Percentiles rank a stretch among this genome's conserved stretches.
Conservation (phyloP, 2,329 filamentous ascomycete genomes). For the Chrysoporthe cubensis region DNA sequence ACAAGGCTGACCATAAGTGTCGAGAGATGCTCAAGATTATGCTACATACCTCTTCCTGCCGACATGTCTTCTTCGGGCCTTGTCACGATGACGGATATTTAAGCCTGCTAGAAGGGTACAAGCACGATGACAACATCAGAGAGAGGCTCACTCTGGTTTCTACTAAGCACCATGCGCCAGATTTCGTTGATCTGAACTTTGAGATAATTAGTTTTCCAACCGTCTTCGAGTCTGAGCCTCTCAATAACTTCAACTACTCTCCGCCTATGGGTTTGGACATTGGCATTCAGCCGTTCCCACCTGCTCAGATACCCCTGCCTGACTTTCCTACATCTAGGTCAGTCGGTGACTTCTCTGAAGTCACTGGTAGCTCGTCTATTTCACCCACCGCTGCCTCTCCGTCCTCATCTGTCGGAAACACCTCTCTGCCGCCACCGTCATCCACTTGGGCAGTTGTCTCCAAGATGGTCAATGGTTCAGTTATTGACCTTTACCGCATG, state of each 20-base stretch:
- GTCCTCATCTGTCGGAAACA: not conserved
- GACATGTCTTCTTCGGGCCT: conserved; percentile 39
- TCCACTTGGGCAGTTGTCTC: conserved; percentile 24
- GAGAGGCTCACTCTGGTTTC: conserved; percentile 39
- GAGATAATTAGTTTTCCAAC: conserved; percentile 34
- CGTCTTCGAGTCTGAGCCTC: conserved; percentile 39
- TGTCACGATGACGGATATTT: conserved; percentile 43
- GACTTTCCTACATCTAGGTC: conserved; percentile 3
- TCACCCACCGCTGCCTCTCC: not conserved
- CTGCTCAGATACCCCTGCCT: not conserved
- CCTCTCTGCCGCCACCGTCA: no score
- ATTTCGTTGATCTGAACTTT: conserved; percentile 38
- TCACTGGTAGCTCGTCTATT: not conserved
- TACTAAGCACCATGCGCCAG: conserved; percentile 37
- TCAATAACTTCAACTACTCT: conserved; percentile 20
- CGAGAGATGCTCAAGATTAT: conserved; percentile 41
- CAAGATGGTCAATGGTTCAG: conserved; percentile 21
- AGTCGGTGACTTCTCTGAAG: not conserved
- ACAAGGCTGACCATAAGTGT: conserved; percentile 42
- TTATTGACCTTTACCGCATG: conserved; percentile 27
- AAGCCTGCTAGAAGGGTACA: conserved; percentile 39
- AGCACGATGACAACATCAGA: conserved; percentile 33
- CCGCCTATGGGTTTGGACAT: conserved; percentile 11
- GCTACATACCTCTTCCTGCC: conserved; percentile 39
- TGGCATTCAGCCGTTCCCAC: conserved; percentile 25